A percentile compares a stretch with the other conserved stretches of the same genome.
phyloP scores from a whole-genome alignment of 1,139 yeast genomes.

The Yamadazyma atmosphaerica region DNA sequence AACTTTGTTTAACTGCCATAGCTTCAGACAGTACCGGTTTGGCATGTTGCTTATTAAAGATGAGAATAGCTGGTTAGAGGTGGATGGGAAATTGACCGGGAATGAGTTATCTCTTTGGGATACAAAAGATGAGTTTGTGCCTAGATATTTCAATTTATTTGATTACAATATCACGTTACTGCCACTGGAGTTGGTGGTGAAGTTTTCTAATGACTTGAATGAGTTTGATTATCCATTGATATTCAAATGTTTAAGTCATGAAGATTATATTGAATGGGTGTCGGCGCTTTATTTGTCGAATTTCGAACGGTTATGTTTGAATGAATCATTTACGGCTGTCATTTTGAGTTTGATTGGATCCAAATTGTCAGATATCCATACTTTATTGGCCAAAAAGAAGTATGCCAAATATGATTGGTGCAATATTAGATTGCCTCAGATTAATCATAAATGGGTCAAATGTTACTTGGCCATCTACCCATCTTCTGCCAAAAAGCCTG shows the following conservation, averaged over 20 bases:
- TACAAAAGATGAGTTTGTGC: conserved; percentile 31
- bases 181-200: conserved; percentile 25
- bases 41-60: conserved; percentile 33
- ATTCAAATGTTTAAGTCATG: conserved; percentile 31
- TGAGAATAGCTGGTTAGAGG: conserved; percentile 33
- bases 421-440: conserved; percentile 54
- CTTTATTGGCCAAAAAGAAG: conserved; percentile 47
- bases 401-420: conserved; percentile 55
- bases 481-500: conserved; percentile 37
- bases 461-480: conserved; percentile 50
- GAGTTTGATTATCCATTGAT: conserved; percentile 32
- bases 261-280: conserved; percentile 44
- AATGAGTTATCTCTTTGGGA: conserved; percentile 53
- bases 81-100: conserved; percentile 51
- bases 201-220: conserved; percentile 38
- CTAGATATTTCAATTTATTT: conserved; percentile 50
- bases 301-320: conserved; percentile 51
- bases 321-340: conserved; percentile 59
- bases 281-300: conserved; percentile 48
- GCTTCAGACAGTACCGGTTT: conserved; percentile 36
- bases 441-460: conserved; percentile 55
- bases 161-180: conserved; percentile 28
- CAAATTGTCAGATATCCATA: conserved; percentile 52
- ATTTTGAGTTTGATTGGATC: conserved; percentile 55
- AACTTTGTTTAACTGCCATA: conserved; percentile 43